These are phyloP conservation scores for Nicotiana attenuata DNA, from an alignment of 257 asterid species.

Conservation along the genomic window DNA sequence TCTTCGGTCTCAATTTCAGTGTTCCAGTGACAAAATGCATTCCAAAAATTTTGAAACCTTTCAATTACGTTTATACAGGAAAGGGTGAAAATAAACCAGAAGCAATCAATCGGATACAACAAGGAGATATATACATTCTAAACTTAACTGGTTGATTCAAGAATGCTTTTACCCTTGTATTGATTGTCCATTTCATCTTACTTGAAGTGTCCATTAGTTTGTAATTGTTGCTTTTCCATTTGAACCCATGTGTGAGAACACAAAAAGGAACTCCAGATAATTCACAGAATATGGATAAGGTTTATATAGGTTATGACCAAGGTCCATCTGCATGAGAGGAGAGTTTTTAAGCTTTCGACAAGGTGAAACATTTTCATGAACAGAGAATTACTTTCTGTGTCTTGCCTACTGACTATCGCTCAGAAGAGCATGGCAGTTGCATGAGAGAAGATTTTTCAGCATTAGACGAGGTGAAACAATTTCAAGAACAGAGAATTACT, in stretches of 20 bases:
- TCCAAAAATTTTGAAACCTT: not conserved
- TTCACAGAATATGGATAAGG: not conserved
- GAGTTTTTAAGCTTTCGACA: not conserved
- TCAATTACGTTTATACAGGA: not conserved
- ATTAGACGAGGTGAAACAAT: not conserved
- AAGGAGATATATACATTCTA: not conserved
- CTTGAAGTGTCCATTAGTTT: not conserved
- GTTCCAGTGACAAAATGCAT: not conserved
- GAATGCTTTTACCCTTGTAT: not conserved
- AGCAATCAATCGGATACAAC: not conserved
- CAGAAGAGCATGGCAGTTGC: not conserved
- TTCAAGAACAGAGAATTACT: not conserved
- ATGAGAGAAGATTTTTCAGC: not conserved
- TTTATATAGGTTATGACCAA: not conserved
- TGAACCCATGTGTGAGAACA: not conserved
- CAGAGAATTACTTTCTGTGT: not conserved
- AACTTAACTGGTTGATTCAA: not conserved
- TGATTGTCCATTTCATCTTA: not conserved
- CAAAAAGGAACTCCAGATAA: not conserved
- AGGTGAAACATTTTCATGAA: not conserved
- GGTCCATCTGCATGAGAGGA: not conserved
- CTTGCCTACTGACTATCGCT: not conserved
- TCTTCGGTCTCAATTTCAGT: not conserved
- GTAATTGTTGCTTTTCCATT: not conserved
- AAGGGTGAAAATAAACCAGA: not conserved